Evolutionary conservation across 2,329 filamentous ascomycete genomes (phyloP), one percentile per base, ranked within the genome.

Genomic region (Pyricularia grisea): DNA sequence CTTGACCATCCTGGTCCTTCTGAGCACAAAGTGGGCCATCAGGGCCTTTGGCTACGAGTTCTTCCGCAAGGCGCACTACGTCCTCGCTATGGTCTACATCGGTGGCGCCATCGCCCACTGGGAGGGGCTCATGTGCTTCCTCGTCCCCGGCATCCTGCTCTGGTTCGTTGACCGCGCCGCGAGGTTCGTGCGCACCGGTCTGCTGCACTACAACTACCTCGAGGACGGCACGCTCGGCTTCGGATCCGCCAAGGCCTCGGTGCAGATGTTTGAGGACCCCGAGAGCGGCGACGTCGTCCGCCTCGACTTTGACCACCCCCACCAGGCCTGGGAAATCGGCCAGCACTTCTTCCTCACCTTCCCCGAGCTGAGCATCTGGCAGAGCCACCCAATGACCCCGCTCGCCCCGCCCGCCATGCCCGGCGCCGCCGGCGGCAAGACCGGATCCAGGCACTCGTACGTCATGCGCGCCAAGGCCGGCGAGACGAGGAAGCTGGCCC

Each of bases 91-190:
- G 79, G 77, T 93, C 4, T 94, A 92, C 76, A 85, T 93, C 14
- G 91, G 89, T 4, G 90, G 90, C 3, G 90, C 90, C 77, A 92
- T 90, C 85, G 90, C 85, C 0, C 91, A 94, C 75, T 94, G 91
- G 91, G 77, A 82, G 67, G 80, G 88, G 67, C 80, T 93, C 4
- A 82, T 85, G 65, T 91, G 88, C 75, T 93, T 90, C 79, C 83
- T 93, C 75, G 82, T 91, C 64, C 87, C 90, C 0, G 85, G 86
- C 0, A 78, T 93, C 5, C 79, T 86, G 1, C 81, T 93, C 20
- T 90, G 90, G 83, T 82, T 85, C 69, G 71, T 91, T 28, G 91
- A 93, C 74, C 85, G 90, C 9, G 82, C 78, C 0, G 81, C 87
- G 11, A 83, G 91, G 6, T 76, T 88, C 1, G 74, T 87, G 9